A percentile compares a stretch with the other conserved stretches of the same genome.
These are phyloP conservation scores for Vanderwaltozyma yarrowii DNA, from an alignment of 805 yeast genomes.

Conservation along the genomic window DNA sequence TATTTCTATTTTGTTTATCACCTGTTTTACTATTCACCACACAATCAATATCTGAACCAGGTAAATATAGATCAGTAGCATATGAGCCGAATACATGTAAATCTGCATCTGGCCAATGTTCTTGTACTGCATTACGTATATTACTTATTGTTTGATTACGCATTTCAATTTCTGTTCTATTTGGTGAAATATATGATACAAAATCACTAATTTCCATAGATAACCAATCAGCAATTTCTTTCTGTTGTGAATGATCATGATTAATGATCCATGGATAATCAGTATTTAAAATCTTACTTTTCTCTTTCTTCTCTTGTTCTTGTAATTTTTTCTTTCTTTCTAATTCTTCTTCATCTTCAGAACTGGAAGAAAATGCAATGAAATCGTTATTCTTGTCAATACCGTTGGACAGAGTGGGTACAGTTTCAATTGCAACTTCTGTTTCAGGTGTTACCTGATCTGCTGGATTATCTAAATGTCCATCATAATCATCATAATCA, in stretches of 20 bases:
- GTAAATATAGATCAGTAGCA: conserved; percentile 90
- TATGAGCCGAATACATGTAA: conserved; percentile 87
- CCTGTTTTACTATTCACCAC: conserved; percentile 61
- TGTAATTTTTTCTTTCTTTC: not conserved
- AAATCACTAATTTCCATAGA: conserved; percentile 80
- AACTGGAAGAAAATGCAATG: conserved; percentile 31
- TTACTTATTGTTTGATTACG: conserved; percentile 60
- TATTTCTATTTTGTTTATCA: conserved; percentile 47
- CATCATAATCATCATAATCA: conserved; percentile 20
- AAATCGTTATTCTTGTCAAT: conserved; percentile 33
- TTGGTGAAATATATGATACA: conserved; percentile 77
- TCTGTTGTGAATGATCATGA: conserved; percentile 65
- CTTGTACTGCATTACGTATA: conserved; percentile 41
- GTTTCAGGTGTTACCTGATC: not conserved
- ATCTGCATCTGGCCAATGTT: conserved; percentile 69
- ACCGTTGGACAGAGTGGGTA: conserved; percentile 11
- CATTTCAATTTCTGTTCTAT: conserved; percentile 54
- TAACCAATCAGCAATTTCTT: conserved; percentile 77
- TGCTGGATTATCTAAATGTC: conserved; percentile 19
- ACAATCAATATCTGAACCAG: conserved; percentile 94
- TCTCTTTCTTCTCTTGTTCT: conserved; percentile 1
- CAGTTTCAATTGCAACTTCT: not conserved
- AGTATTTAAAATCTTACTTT: conserved; percentile 3
- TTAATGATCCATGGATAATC: conserved; percentile 66
- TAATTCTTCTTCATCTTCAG: conserved; percentile 19